phyloP scores from a whole-genome alignment of 2,329 filamentous ascomycete species.

The Penicillium crustosum region DNA sequence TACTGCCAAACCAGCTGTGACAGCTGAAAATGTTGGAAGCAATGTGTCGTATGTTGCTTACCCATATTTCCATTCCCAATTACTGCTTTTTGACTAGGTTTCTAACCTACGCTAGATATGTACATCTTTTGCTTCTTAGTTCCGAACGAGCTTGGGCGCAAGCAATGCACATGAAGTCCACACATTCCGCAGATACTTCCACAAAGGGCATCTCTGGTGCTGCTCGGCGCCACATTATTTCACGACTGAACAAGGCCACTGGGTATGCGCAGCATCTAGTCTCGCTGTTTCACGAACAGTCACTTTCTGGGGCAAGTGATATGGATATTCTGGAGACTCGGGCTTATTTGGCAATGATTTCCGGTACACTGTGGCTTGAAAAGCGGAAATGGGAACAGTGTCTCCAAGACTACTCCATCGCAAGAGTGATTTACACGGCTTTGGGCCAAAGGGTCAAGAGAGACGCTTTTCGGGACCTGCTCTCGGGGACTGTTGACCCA shows the following conservation, averaged over 20 bases:
- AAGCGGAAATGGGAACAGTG: slow-evolving; percentile 82
- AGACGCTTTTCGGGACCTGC: slow-evolving; percentile 80
- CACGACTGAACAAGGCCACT: slow-evolving; percentile 77
- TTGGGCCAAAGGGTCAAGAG: slow-evolving; percentile 64
- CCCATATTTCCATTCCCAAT: not conserved
- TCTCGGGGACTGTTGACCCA: slow-evolving; percentile 84
- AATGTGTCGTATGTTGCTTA: slow-evolving; percentile 69
- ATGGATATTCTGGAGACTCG: slow-evolving; percentile 79
- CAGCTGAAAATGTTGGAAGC: slow-evolving; percentile 69
- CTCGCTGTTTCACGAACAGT: slow-evolving; percentile 62
- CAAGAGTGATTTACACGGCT: slow-evolving; percentile 78
- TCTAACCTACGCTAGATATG: slow-evolving; percentile 56
- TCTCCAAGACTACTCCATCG: slow-evolving; percentile 70
- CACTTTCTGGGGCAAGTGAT: slow-evolving; percentile 63
- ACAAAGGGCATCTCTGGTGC: slow-evolving; percentile 73
- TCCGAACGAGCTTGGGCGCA: slow-evolving; percentile 93
- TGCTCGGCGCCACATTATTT: slow-evolving; percentile 83
- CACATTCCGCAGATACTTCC: slow-evolving; percentile 71
- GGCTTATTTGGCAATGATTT: slow-evolving; percentile 76
- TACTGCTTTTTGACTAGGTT: slow-evolving; percentile 13
- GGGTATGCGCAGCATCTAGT: slow-evolving; percentile 68
- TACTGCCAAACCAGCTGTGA: slow-evolving; percentile 66
- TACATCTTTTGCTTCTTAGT: slow-evolving; percentile 75
- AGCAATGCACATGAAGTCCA: slow-evolving; percentile 89
- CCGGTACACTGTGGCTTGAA: slow-evolving; percentile 78